Evolutionary conservation across 2,329 filamentous ascomycete genomes (phyloP), one percentile per base, ranked within the genome.

Genomic region (Phialophora chinensis): DNA sequence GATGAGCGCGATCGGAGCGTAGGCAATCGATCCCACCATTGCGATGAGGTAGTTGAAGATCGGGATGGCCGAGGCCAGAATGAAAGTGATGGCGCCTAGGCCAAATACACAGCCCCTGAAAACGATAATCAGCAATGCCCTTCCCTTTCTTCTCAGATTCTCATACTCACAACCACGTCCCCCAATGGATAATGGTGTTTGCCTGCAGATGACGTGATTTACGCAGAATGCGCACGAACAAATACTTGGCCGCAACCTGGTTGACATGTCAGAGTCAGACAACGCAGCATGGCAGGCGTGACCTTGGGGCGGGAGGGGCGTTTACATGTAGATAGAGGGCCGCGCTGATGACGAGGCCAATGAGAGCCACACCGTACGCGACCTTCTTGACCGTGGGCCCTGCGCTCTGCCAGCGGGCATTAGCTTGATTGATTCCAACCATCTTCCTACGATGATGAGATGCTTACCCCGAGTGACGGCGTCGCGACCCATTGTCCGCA

Each of bases 191-290:
- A 10, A 79, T 6, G 0, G 82, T 83, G 73, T 85, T 85, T 20
- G 77, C 74, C 69, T 85, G 82, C 3, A 87, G 75, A 71, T 86
- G 85, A 3, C 67, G 72, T 0, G 83, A 82, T 67, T 83, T 78
- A 11, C 84, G 79, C n/a, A 87, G 75, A 20, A 86, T 79, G 3
- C 85, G 82, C 12, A 87, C 84, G 71, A 87, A 87, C 56, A 85
- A 73, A 69, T 86, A 86, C 71, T 86, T 87, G 1, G 83, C 80
- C 0, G 81, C 82, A 10, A 52, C 49, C 49, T 52, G 85, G 77
- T 72, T 85, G 50, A 23, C 12, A 17, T 31, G 49, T 49, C 60
- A 69, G 62, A 1, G n/a, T 23, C 23, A 31, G 53, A 33, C n/a
- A 20, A 56, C 4, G 8, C 12, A 20, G 27, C 31, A 25, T 56